These are phyloP conservation scores for Ustilago loliicola DNA, from an alignment of 1,284 basidiomycete species.

Conservation along the genomic window DNA sequence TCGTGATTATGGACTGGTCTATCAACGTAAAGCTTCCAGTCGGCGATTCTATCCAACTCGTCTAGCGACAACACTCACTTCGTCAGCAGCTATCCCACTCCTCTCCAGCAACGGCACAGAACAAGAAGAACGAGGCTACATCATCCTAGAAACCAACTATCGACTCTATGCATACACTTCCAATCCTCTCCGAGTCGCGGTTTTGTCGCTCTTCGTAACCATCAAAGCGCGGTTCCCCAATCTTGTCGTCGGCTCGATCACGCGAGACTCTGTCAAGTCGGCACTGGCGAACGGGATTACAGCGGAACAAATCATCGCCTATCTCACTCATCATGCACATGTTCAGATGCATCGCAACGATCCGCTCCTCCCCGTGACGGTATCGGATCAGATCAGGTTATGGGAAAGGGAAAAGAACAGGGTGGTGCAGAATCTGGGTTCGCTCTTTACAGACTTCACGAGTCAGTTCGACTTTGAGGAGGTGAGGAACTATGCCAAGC, in stretches of 20 bases:
- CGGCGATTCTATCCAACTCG: conserved; percentile 89
- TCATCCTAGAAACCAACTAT: conserved; percentile 98
- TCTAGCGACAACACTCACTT: conserved; percentile 89
- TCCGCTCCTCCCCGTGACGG: conserved; percentile 90
- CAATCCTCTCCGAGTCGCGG: conserved; percentile 95
- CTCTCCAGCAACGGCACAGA: conserved; percentile 53
- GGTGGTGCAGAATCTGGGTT: conserved; percentile 74
- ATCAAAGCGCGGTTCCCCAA: conserved; percentile 96
- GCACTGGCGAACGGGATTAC: conserved; percentile 95
- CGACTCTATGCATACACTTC: conserved; percentile 98
- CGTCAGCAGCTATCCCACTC: conserved; percentile 74
- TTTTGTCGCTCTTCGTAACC: conserved; percentile 92
- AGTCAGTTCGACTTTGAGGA: conserved; percentile 88
- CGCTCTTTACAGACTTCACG: conserved; percentile 85
- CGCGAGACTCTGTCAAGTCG: conserved; percentile 92
- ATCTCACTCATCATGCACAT: conserved; percentile 93
- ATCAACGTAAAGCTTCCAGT: conserved; percentile 75
- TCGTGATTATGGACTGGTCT: conserved; percentile 93
- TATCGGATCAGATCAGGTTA: conserved; percentile 96
- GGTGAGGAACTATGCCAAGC: conserved; percentile 85
- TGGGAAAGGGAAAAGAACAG: conserved; percentile 98
- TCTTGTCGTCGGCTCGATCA: conserved; percentile 92
- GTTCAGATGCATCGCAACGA: conserved; percentile 97
- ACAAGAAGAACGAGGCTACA: conserved; percentile 79
- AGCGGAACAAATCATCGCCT: conserved; percentile 96